These are phyloP conservation scores for Paraglomus occultum DNA, from an alignment of 192 early-diverging fungal genomes.

Conservation along the genomic window DNA sequence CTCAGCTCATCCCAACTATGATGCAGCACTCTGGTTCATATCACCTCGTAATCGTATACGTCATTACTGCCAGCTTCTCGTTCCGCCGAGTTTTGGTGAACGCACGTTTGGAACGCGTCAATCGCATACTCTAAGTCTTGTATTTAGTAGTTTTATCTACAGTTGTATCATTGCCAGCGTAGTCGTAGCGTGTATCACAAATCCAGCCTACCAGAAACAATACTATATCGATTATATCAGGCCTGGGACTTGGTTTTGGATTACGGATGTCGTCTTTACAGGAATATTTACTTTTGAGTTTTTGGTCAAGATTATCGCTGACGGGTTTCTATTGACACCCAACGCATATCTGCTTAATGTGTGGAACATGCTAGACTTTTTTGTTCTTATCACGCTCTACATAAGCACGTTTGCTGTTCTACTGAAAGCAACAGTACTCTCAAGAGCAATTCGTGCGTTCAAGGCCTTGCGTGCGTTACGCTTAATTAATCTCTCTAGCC, in stretches of 20 bases:
- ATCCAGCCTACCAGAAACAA: slow-evolving; percentile 46
- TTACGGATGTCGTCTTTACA: slow-evolving; percentile 49
- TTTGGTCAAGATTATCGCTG: slow-evolving; percentile 54
- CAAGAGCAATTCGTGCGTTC: slow-evolving; percentile 53
- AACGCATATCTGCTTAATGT: slow-evolving; percentile 55
- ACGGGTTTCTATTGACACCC: slow-evolving; percentile 60
- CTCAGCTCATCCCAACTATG: slow-evolving; percentile 45
- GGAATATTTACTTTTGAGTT: slow-evolving; percentile 54
- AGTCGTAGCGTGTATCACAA: slow-evolving; percentile 43
- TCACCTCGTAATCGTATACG: slow-evolving; percentile 46
- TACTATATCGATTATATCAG: slow-evolving; percentile 28
- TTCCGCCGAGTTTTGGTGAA: slow-evolving; percentile 47
- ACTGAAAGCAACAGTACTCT: slow-evolving; percentile 37
- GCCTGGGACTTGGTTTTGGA: slow-evolving; percentile 27
- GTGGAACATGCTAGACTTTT: slow-evolving; percentile 62
- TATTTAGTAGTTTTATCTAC: slow-evolving; percentile 47
- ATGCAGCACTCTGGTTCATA: slow-evolving; percentile 54
- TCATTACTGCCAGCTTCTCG: slow-evolving; percentile 46
- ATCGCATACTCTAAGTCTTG: slow-evolving; percentile 38
- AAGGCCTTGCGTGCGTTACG: slow-evolving; percentile 57
- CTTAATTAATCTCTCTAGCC: slow-evolving; percentile 51
- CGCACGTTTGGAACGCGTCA: slow-evolving; percentile 46
- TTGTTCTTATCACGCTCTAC: slow-evolving; percentile 55
- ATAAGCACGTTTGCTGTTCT: slow-evolving; percentile 44
- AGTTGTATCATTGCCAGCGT: slow-evolving; percentile 51